Evolutionary conservation across 345 rosid species (phyloP).

Genomic region (Syzygium jambos): DNA sequence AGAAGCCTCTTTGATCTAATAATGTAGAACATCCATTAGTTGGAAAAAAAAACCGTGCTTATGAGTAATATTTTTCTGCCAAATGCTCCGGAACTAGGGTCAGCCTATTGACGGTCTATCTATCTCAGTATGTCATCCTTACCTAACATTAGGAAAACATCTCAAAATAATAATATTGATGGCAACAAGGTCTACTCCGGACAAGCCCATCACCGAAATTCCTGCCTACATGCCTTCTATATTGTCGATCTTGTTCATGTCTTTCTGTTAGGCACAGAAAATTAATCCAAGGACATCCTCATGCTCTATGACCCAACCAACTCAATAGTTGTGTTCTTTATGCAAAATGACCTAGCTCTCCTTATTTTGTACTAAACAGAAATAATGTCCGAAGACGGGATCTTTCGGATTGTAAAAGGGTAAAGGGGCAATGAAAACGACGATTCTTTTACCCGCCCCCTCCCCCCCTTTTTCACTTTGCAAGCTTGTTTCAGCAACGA

Average conservation of each 20-base stretch:
- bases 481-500: background rate
- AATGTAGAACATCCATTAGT: background rate
- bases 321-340: background rate
- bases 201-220: background rate
- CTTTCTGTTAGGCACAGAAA: background rate
- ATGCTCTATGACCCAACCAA: background rate
- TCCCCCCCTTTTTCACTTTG: background rate
- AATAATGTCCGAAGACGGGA: background rate
- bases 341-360: background rate
- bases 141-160: background rate
- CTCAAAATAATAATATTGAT: background rate
- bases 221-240: background rate
- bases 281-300: background rate
- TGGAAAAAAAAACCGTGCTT: background rate
- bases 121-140: background rate
- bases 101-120: background rate
- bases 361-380: background rate
- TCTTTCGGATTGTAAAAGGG: background rate
- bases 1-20: background rate
- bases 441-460: background rate
- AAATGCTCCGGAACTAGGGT: background rate
- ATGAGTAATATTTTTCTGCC: background rate
- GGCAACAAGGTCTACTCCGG: background rate
- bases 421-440: background rate
- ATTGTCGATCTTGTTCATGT: background rate